Conservation (phyloP, 768 basidiomycete genomes). For the Hydnum rufescens region DNA sequence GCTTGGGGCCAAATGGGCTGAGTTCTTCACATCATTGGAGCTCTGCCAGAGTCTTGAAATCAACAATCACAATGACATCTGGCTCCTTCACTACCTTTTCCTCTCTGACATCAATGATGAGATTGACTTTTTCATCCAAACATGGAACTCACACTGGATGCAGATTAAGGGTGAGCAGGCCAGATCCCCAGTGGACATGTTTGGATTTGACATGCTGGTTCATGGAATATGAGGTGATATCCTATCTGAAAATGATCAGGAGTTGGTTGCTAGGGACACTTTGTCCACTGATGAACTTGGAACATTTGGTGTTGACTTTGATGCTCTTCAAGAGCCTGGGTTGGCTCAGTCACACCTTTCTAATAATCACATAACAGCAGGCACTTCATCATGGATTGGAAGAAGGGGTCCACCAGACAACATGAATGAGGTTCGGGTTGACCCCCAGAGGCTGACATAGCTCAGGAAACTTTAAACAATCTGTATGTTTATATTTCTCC, state of each 20-base stretch:
- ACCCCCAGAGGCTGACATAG: too few relatives aligned
- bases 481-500: too few relatives aligned
- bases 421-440: too few relatives aligned
- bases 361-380: too few relatives aligned
- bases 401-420: too few relatives aligned
- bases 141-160: constrained; percentile 4
- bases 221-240: constrained; percentile 7
- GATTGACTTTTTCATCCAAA: background rate
- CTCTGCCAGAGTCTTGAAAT: constrained; percentile 12
- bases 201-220: constrained; percentile 12
- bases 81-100: constrained; percentile 17
- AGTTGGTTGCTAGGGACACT: too few relatives aligned
- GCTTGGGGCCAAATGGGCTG: constrained; percentile 10
- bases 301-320: too few relatives aligned
- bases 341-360: too few relatives aligned
- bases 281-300: too few relatives aligned
- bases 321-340: too few relatives aligned
- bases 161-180: constrained; percentile 10
- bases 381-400: too few relatives aligned
- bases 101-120: constrained; percentile 5
- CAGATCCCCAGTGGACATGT: constrained; percentile 13
- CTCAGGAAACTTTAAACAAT: too few relatives aligned
- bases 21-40: constrained; percentile 13
- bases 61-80: constrained; percentile 12
- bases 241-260: background rate